Evolutionary conservation across 1,284 basidiomycete species (phyloP).

Genomic region (Ustilago xerochloae): DNA sequence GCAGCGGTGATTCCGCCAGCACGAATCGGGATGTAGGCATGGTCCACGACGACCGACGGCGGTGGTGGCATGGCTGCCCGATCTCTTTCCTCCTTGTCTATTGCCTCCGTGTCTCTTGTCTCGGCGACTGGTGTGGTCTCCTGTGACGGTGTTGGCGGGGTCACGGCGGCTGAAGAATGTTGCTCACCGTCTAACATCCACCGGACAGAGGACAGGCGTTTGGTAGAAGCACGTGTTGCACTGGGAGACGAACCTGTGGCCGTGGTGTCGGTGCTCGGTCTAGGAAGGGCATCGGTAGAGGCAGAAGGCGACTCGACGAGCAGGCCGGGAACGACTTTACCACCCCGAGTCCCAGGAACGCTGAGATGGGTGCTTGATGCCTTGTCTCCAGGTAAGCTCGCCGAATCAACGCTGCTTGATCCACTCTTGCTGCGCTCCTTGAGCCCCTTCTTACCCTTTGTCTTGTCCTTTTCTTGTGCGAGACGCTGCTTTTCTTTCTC

Average conservation of each 20-base stretch:
- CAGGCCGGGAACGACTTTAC: constrained; percentile 4
- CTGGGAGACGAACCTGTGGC: neutral
- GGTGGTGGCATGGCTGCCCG: constrained; percentile 38
- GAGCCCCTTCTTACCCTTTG: constrained; percentile 7
- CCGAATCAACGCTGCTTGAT: constrained; percentile 8
- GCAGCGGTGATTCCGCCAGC: constrained; percentile 34
- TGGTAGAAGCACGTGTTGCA: constrained; percentile 3
- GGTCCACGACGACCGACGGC: constrained; percentile 34
- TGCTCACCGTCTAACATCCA: constrained; percentile 33
- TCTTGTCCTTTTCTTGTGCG: constrained; percentile 13
- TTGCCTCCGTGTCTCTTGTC: constrained; percentile 5
- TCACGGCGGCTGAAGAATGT: neutral
- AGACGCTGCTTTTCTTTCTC: constrained; percentile 4
- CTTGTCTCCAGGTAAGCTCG: constrained; percentile 5
- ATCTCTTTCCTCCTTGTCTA: constrained; percentile 16
- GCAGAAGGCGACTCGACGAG: constrained; percentile 32
- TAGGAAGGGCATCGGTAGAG: constrained; percentile 19
- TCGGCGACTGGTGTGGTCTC: constrained; percentile 14
- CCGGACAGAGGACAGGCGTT: constrained; percentile 37
- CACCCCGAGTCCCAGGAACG: constrained; percentile 5
- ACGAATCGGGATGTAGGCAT: constrained; percentile 40
- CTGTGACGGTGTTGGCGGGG: neutral
- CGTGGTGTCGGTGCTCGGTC: constrained; percentile 14
- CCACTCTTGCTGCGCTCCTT: constrained; percentile 11
- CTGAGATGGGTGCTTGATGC: constrained; percentile 8